phyloP scores from a whole-genome alignment of 1,139 yeast genomes.

The Debaryomycetaceae sp. region DNA sequence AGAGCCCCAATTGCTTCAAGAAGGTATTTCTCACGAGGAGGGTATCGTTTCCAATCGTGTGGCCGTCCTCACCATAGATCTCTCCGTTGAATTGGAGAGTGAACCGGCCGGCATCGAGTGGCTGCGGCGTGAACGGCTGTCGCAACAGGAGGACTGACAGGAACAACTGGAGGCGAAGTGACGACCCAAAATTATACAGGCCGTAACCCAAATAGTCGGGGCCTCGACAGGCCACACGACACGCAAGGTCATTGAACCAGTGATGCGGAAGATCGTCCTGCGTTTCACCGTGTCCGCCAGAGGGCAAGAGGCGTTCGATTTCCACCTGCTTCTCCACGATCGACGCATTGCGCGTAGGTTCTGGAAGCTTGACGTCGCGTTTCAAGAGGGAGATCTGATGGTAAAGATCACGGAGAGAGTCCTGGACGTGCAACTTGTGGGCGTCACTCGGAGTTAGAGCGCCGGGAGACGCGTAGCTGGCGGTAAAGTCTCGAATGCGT shows the following conservation, averaged over 20 bases:
- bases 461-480: too few relatives aligned
- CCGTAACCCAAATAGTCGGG: conserved; percentile 10
- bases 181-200: conserved; percentile 5
- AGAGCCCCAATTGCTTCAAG: conserved; percentile 2
- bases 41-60: conserved; percentile 22
- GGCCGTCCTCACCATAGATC: conserved; percentile 51
- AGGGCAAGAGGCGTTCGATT: conserved; percentile 1
- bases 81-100: conserved; percentile 80
- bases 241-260: conserved; percentile 3
- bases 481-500: too few relatives aligned
- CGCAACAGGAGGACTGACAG: conserved; percentile 74
- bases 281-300: too few relatives aligned
- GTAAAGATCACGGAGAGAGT: background rate
- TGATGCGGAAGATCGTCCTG: background rate
- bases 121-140: conserved; percentile 69
- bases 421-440: too few relatives aligned
- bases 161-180: conserved; percentile 24
- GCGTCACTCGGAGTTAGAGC: too few relatives aligned
- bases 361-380: conserved; percentile 18
- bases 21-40: background rate
- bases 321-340: conserved; percentile 2
- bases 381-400: conserved; percentile 4
- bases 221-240: conserved; percentile 10
- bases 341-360: conserved; percentile 7
- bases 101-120: conserved; percentile 22